phyloP scores from a whole-genome alignment of 352 stramenopile genomes.

The Phytophthora rubi region DNA sequence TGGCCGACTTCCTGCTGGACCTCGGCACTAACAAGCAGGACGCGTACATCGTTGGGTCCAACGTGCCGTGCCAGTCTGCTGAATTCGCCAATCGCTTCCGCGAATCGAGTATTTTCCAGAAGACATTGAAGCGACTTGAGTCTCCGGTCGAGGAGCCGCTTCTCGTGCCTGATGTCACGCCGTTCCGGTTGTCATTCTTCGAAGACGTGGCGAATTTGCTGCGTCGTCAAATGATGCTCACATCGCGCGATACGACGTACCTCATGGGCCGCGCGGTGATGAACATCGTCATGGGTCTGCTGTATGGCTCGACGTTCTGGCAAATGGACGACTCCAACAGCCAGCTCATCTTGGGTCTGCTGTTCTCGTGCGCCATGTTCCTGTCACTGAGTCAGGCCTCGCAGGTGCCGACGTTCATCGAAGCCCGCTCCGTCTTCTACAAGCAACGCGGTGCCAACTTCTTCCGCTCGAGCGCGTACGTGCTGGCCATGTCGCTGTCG shows the following conservation, averaged over 20 bases:
- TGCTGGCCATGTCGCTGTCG: slow-evolving; percentile 61
- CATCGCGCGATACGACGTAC: slow-evolving; percentile 60
- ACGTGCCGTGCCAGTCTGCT: slow-evolving; percentile 27
- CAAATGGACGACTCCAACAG: slow-evolving; percentile 59
- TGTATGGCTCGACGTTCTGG: slow-evolving; percentile 76
- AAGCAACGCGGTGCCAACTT: slow-evolving; percentile 91
- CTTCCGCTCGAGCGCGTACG: slow-evolving; percentile 86
- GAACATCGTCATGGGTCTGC: slow-evolving; percentile 61
- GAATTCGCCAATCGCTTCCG: slow-evolving; percentile 61
- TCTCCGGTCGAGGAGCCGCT: slow-evolving; percentile 33
- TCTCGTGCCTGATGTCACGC: slow-evolving; percentile 11
- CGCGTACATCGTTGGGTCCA: slow-evolving; percentile 9
- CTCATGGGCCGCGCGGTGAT: slow-evolving; percentile 55
- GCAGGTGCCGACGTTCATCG: slow-evolving; percentile 83
- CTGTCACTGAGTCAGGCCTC: slow-evolving; percentile 81
- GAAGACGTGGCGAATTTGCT: slow-evolving; percentile 43
- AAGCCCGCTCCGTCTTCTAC: slow-evolving; percentile 81
- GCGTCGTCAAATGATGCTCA: slow-evolving; percentile 71
- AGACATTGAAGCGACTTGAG: slow-evolving; percentile 45
- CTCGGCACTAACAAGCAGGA: slow-evolving; percentile 33
- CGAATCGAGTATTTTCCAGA: slow-evolving; percentile 55
- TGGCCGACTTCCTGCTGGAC: slow-evolving; percentile 11
- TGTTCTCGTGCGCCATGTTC: slow-evolving; percentile 91
- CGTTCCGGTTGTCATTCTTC: slow-evolving; percentile 56
- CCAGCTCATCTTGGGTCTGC: slow-evolving; percentile 76